Evolutionary conservation across 768 basidiomycete species (phyloP), one percentile per base, ranked within the genome.

Genomic region (Fomitopsis serialis): DNA sequence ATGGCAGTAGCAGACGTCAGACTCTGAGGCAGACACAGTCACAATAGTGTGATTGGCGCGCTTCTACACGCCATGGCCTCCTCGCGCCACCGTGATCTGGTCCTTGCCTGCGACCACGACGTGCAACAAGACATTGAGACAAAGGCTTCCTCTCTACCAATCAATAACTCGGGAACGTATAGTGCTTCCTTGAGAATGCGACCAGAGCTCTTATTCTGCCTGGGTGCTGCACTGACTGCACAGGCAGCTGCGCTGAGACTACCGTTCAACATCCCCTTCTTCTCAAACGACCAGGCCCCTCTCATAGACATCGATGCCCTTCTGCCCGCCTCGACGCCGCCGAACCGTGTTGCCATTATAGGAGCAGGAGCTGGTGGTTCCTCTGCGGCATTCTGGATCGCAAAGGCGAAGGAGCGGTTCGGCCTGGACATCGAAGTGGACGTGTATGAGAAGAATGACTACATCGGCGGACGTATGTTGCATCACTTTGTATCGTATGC

Each of bases 291-390:
- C 11, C 55, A 61, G 25, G 25, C 42, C 7, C 47, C 58, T 3
- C 52, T 58, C 24, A 27, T 12, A 4, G 29, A 32, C 29, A 32
- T 24, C 44, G 11, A 52, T 52, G 35, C 36, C 52, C 15, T 36
- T 12, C 42, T 45, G 7, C 46, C 58, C 21, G 25, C 40, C 4
- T 21, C 21, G 27, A 43, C 52, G 48, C 27, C 54, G 7, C 47
- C 74, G 0, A 79, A 84, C 43, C 72, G 85, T 45, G 77, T 97
- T 60, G 94, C 93, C 8, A 84, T 97, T 63, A 81, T 97, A 50
- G 94, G 94, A 17, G 93, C 94, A 0, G 94, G 94, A 24, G 92
- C 94, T 13, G 91, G 77, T 10, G 94, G 94, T 9, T 82, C 81
- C 15, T 87, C 90, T 23, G 89, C 92, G 21, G 92, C 84, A 2